A percentile compares a stretch with the other conserved stretches of the same genome.
Evolutionary conservation across 2,329 filamentous ascomycete genomes (phyloP).

Genomic region (Arthrinium puccinioides): DNA sequence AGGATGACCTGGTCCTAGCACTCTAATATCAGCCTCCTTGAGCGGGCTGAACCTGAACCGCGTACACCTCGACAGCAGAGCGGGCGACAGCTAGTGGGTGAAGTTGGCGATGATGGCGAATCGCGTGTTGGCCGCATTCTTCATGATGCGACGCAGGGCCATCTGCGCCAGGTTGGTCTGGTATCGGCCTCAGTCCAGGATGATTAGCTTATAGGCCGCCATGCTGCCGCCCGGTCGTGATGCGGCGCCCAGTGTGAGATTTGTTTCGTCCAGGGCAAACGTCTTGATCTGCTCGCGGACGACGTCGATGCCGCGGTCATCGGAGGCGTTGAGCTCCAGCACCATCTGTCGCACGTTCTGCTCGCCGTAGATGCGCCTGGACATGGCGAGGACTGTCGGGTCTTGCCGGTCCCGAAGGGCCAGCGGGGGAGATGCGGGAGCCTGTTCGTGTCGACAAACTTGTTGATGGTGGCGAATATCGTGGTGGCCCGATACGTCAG

Average conservation of each 20-base stretch:
- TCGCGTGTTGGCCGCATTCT: conserved; percentile 94
- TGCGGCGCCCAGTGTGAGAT: conserved; percentile 64
- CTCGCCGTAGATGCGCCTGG: conserved; percentile 82
- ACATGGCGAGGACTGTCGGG: conserved; percentile 93
- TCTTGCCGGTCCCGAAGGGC: conserved; percentile 95
- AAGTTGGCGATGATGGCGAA: conserved; percentile 99
- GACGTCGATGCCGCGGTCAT: conserved; percentile 96
- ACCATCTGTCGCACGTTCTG: conserved; percentile 99
- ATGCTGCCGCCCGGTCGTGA: conserved; percentile 43
- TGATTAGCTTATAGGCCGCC: conserved; percentile 87
- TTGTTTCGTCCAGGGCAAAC: conserved; percentile 95
- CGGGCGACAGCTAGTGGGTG: conserved; percentile 93
- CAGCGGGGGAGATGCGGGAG: conserved; percentile 94
- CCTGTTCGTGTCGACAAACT: conserved; percentile 89
- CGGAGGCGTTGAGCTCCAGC: conserved; percentile 91
- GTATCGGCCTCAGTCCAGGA: conserved; percentile 94
- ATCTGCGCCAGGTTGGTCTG: conserved; percentile 99
- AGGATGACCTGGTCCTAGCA: too few relatives aligned
- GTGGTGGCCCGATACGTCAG: conserved; percentile 92
- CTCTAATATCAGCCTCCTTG: conserved; percentile 79
- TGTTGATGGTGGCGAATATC: conserved; percentile 96
- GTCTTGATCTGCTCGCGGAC: conserved; percentile 99
- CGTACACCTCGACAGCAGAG: conserved; percentile 86
- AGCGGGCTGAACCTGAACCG: conserved; percentile 91
- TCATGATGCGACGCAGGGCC: conserved; percentile 95